Base-by-base conservation (phyloP, 108 stramenopile genomes). In the Cyclotella atomus region DNA sequence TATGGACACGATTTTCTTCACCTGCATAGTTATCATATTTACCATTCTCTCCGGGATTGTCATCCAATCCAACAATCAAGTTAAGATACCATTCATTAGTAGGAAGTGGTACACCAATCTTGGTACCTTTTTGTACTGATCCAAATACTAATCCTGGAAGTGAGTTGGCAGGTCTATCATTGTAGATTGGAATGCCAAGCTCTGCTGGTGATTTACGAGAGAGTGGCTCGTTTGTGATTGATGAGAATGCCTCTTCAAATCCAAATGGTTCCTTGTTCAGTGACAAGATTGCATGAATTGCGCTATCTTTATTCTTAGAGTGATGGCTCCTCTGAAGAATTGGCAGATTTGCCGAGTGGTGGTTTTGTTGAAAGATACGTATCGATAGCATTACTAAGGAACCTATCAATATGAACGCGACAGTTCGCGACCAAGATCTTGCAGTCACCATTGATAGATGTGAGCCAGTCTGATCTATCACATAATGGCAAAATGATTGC, bases 51-150 rank as follows among this genome's bases (percentile, higher is more conserved):
- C 70, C 63, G 5, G 49, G 53, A 30, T 44, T n/a, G 8, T 76
- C 70, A 19, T 71, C 72, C 23, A 55, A 59, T n/a, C 84, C 63
- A 14, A 91, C 61, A 34, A 94, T 71, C 0, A 96, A 60, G 56
- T 88, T 90, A 67, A 90, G 88, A 66, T 89, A 94, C 92, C 95
- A 94, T 38, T 83, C 75, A 75, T 91, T 92, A 2, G 95, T 94
- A 2, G 95, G 92, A 21, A 90, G 52, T 2, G 90, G 65, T 15
- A 60, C 45, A n/a, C 71, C 77, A 17, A 56, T 28, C 35, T 66
- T 20, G 17, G 70, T 10, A 25, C 77, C 71, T 30, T 57, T 64
- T 29, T 34, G 45, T 9, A 55, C 55, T 21, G 35, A 33, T 19
- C 64, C 70, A 72, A 71, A 78, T 30, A 78, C 77, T 14, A 61